phyloP scores from a whole-genome alignment of 495 filamentous ascomycete genomes.

The Penicillium soppii region DNA sequence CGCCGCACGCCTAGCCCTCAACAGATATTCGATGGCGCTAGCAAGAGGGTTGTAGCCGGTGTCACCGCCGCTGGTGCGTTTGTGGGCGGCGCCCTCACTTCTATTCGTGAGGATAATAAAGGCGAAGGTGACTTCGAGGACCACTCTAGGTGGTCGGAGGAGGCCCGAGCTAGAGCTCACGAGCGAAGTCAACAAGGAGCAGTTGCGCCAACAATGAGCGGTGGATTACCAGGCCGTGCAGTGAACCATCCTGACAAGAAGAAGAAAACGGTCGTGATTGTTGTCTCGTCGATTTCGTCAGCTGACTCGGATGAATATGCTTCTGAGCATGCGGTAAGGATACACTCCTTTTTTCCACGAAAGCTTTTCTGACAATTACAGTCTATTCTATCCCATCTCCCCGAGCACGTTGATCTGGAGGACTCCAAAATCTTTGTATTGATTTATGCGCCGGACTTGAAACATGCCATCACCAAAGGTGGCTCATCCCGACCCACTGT shows the following conservation, averaged over 20 bases:
- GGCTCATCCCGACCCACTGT: constrained; percentile 45
- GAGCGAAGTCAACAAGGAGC: constrained; percentile 29
- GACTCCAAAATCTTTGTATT: constrained; percentile 76
- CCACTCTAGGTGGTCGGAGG: constrained; percentile 82
- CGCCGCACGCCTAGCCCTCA: constrained; percentile 86
- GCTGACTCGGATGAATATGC: constrained; percentile 61
- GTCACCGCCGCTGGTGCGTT: constrained; percentile 81
- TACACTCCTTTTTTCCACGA: not conserved
- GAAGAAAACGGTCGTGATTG: constrained; percentile 81
- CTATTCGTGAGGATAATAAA: constrained; percentile 81
- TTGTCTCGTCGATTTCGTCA: constrained; percentile 68
- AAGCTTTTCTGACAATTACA: constrained; percentile 36
- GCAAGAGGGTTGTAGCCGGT: constrained; percentile 71
- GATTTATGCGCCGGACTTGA: constrained; percentile 81
- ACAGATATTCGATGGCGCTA: constrained; percentile 78
- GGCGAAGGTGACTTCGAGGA: constrained; percentile 75
- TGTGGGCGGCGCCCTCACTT: constrained; percentile 73
- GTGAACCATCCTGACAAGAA: constrained; percentile 34
- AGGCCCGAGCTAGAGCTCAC: constrained; percentile 55
- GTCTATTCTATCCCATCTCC: constrained; percentile 89
- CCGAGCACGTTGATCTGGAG: constrained; percentile 65
- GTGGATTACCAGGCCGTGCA: constrained; percentile 24
- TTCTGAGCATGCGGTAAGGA: constrained; percentile 75
- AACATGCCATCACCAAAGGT: constrained; percentile 52
- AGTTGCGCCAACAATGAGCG: constrained; percentile 29